These are phyloP conservation scores for Verticillium zaregamsianum DNA, from an alignment of 2,329 filamentous ascomycete genomes.

Conservation along the genomic window DNA sequence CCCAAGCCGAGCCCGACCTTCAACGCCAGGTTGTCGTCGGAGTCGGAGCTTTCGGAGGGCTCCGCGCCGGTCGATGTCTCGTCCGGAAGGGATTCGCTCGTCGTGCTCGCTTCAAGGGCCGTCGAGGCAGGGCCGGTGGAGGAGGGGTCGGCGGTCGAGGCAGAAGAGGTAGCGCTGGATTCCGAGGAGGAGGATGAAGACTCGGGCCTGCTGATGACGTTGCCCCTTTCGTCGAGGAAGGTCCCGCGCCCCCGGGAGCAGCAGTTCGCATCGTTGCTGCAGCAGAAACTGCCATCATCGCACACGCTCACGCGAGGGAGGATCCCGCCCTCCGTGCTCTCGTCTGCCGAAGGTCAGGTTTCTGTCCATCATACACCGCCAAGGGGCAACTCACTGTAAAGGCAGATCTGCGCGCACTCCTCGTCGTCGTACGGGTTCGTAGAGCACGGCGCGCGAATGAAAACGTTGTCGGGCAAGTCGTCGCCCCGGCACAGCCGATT, in stretches of 20 bases:
- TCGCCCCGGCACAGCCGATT: not conserved
- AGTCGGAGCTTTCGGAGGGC: too few species aligned
- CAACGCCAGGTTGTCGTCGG: not conserved
- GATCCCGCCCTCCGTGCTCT: not conserved
- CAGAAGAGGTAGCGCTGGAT: not conserved
- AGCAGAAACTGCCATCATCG: slow-evolving; percentile 2
- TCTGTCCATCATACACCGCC: too few species aligned
- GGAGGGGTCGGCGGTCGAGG: not conserved
- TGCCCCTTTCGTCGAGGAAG: slow-evolving; percentile 1
- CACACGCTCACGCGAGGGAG: not conserved
- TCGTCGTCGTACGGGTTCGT: not conserved
- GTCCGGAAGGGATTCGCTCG: not conserved
- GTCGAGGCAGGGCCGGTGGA: not conserved
- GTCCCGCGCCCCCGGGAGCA: not conserved
- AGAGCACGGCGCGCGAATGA: not conserved
- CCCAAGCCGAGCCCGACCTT: not conserved
- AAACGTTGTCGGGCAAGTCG: not conserved
- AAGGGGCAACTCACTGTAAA: not conserved
- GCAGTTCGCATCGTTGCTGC: not conserved
- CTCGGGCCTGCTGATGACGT: not conserved
- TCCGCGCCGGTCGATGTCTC: not conserved
- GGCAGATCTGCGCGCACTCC: not conserved
- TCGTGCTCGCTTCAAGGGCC: not conserved
- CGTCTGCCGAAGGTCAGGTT: not conserved
- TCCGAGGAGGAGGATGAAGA: not conserved